Evolutionary conservation across 148 eudicot species (phyloP).

Genomic region (Nepenthes gracilis): DNA sequence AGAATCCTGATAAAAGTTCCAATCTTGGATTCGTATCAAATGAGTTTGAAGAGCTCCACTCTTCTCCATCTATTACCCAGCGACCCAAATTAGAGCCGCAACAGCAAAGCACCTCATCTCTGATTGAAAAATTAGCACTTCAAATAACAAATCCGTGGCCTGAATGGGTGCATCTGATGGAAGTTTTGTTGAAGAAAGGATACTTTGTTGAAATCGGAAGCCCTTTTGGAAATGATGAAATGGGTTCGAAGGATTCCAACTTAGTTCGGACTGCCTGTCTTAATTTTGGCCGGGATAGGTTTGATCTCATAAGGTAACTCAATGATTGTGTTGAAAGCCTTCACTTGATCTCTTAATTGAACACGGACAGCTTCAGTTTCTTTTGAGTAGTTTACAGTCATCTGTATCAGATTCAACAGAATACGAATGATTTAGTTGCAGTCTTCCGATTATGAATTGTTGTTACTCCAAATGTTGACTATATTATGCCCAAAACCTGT

Average conservation of each 20-base stretch:
- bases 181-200: constrained; percentile 24
- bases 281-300: constrained; percentile 41
- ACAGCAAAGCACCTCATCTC: background rate
- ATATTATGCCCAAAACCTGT: constrained; percentile 12
- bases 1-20: too few relatives aligned
- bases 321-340: background rate
- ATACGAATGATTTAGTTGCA: background rate
- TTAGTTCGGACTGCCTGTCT: constrained; percentile 44
- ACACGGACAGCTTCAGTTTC: too few relatives aligned
- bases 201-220: constrained; percentile 35
- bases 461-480: too few relatives aligned
- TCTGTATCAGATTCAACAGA: background rate
- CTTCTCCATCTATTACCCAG: too few relatives aligned
- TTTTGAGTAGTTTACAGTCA: background rate
- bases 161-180: constrained; percentile 57
- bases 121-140: background rate
- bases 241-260: constrained; percentile 29
- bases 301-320: constrained; percentile 39
- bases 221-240: constrained; percentile 17
- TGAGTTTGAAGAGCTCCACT: too few relatives aligned
- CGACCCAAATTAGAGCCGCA: too few relatives aligned
- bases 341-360: background rate
- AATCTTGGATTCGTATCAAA: too few relatives aligned
- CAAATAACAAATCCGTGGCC: constrained; percentile 41
- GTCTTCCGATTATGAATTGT: background rate